Conservation (phyloP, 1,139 yeast species). For the Sugiyamaella grinbergsii region DNA sequence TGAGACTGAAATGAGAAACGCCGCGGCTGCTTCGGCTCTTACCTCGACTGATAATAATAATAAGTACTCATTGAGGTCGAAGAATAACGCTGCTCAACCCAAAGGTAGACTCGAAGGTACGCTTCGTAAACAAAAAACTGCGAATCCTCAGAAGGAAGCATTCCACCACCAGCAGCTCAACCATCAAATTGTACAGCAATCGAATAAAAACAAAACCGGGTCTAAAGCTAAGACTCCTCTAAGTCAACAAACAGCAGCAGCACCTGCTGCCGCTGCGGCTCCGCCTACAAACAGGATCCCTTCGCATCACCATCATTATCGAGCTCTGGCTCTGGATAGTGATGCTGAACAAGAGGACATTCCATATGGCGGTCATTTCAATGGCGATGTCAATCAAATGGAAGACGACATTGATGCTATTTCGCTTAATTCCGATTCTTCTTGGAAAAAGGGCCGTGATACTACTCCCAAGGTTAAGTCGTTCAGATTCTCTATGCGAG, state of each 20-base stretch:
- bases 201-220: constrained; percentile 3
- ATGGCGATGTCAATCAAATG: constrained; percentile 5
- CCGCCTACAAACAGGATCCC: neutral
- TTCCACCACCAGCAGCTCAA: constrained; percentile 13
- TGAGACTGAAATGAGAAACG: constrained; percentile 20
- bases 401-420: constrained; percentile 35
- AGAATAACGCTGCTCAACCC: neutral
- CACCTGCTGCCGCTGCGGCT: neutral
- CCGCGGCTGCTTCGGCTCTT: constrained; percentile 12
- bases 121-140: constrained; percentile 8
- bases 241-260: constrained; percentile 4
- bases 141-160: constrained; percentile 3
- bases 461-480: constrained; percentile 17
- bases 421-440: constrained; percentile 38
- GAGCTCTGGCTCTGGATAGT: constrained; percentile 21
- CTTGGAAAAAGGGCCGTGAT: constrained; percentile 34
- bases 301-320: constrained; percentile 18
- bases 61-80: neutral
- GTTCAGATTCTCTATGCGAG: constrained; percentile 25
- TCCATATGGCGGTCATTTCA: constrained; percentile 12
- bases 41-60: neutral
- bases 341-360: constrained; percentile 32
- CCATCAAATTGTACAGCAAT: constrained; percentile 18
- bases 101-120: constrained; percentile 4
- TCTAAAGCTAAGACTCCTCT: constrained; percentile 5